Conservation (phyloP, 2,329 filamentous ascomycete genomes). For the Moelleriella libera region DNA sequence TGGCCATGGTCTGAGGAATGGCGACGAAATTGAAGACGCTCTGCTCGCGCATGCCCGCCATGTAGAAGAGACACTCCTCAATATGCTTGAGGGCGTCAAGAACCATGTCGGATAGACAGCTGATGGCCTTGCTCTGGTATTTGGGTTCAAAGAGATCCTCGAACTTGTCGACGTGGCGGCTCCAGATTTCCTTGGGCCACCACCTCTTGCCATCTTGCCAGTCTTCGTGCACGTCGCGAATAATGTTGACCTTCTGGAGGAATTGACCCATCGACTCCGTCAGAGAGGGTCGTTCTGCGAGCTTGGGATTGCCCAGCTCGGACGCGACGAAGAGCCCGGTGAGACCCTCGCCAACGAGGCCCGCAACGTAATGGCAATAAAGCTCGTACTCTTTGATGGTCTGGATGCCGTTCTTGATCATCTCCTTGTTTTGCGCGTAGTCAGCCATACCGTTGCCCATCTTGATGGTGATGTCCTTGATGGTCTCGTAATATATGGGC, state of each 20-base stretch:
- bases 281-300: conserved; percentile 65
- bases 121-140: conserved; percentile 62
- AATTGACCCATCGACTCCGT: conserved; percentile 96
- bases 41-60: conserved; percentile 87
- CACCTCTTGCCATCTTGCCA: conserved; percentile 76
- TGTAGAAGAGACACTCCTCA: conserved; percentile 94
- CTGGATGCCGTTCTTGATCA: conserved; percentile 66
- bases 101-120: conserved; percentile 89
- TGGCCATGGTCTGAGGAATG: conserved; percentile 94
- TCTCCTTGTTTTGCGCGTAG: conserved; percentile 72
- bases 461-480: conserved; percentile 80
- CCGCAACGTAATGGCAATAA: conserved; percentile 98
- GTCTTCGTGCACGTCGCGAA: conserved; percentile 88
- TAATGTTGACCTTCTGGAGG: conserved; percentile 97
- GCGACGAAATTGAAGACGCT: conserved; percentile 98
- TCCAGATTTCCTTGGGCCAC: conserved; percentile 96
- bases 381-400: conserved; percentile 83
- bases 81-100: conserved; percentile 74
- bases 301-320: conserved; percentile 70
- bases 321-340: conserved; percentile 83
- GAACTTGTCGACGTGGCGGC: conserved; percentile 81
- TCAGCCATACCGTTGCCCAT: conserved; percentile 99
- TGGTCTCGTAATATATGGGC: conserved; percentile 68
- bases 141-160: conserved; percentile 79
- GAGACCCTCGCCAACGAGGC: conserved; percentile 86